A percentile compares a stretch with the other conserved stretches of the same genome.
phyloP scores from a whole-genome alignment of 1,284 basidiomycete genomes.

The Testicularia cyperi region DNA sequence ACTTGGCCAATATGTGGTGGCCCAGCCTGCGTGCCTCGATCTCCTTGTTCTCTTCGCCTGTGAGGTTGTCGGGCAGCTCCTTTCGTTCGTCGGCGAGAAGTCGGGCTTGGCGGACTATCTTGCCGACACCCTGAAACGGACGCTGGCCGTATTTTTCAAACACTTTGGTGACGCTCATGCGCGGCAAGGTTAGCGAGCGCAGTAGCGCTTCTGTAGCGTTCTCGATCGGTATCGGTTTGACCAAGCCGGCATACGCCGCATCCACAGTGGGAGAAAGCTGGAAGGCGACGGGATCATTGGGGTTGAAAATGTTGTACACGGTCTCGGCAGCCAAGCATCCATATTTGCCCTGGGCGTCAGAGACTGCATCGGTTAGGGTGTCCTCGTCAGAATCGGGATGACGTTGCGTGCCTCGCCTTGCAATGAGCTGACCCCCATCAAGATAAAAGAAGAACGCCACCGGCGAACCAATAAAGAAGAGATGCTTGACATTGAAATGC shows the following conservation, averaged over 20 bases:
- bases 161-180: constrained; percentile 53
- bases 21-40: constrained; percentile 6
- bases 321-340: constrained; percentile 65
- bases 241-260: constrained; percentile 55
- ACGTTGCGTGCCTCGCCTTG: constrained; percentile 63
- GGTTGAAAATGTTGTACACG: constrained; percentile 63
- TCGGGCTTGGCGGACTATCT: constrained; percentile 9
- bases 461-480: constrained; percentile 67
- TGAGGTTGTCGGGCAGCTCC: constrained; percentile 6
- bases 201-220: constrained; percentile 54
- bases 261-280: constrained; percentile 60
- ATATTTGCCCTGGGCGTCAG: constrained; percentile 62
- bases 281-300: constrained; percentile 62
- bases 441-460: constrained; percentile 66
- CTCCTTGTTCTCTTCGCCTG: constrained; percentile 4
- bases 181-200: constrained; percentile 51
- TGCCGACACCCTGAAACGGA: constrained; percentile 35
- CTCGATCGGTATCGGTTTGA: constrained; percentile 60
- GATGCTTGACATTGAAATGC: constrained; percentile 62
- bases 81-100: constrained; percentile 5
- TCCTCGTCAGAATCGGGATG: constrained; percentile 57
- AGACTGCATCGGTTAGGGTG: constrained; percentile 52
- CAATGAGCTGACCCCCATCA: constrained; percentile 65
- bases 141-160: constrained; percentile 49
- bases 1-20: constrained; percentile 8